These are phyloP conservation scores for Acorus gramineus DNA, from an alignment of 106 monocot species.

Conservation along the genomic window DNA sequence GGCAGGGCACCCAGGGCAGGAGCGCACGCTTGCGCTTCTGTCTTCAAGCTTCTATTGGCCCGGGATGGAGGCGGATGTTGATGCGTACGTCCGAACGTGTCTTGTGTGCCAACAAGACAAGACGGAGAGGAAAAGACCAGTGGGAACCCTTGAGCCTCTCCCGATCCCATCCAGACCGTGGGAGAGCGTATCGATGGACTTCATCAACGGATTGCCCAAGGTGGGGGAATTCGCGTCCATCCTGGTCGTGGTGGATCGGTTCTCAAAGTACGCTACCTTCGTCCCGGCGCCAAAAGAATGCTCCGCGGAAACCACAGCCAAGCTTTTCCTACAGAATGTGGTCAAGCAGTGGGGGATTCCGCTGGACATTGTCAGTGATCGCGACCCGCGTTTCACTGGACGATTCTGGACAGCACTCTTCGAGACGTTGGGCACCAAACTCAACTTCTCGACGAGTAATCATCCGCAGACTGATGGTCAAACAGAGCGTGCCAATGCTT, in stretches of 20 bases:
- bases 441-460: constrained; percentile 1
- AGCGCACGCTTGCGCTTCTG: neutral
- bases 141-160: constrained; percentile 2
- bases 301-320: neutral
- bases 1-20: neutral
- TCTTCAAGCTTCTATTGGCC: neutral
- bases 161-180: neutral
- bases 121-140: neutral
- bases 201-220: neutral
- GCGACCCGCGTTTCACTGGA: neutral
- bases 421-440: neutral
- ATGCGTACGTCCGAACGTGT: neutral
- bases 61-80: neutral
- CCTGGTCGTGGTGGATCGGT: neutral
- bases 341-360: constrained; percentile 6
- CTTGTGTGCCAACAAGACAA: constrained; percentile 6
- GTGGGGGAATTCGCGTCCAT: neutral
- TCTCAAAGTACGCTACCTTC: constrained; percentile 8
- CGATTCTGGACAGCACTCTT: neutral
- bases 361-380: neutral
- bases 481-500: neutral
- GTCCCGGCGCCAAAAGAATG: neutral
- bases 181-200: constrained; percentile 7
- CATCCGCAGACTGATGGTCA: neutral
- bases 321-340: neutral